Evolutionary conservation across 352 stramenopile species (phyloP).

Genomic region (Phytophthora meadii): DNA sequence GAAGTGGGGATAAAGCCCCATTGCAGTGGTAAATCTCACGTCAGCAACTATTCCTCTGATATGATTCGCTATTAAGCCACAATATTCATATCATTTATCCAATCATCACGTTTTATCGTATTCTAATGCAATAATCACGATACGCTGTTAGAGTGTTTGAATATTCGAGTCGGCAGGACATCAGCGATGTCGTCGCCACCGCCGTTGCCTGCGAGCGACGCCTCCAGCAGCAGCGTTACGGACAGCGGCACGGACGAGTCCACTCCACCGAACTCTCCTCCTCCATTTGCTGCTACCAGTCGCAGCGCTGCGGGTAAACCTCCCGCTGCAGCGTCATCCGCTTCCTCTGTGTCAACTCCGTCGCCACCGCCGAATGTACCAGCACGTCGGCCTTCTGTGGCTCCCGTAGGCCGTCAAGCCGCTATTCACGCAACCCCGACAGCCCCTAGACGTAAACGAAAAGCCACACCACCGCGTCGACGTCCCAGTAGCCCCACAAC

Average conservation of each 20-base stretch:
- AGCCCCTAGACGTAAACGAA: slow-evolving; percentile 42
- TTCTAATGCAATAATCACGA: background rate
- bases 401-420: slow-evolving; percentile 46
- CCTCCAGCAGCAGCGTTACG: slow-evolving; percentile 43
- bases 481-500: slow-evolving; percentile 12
- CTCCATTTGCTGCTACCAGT: slow-evolving; percentile 30
- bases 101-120: background rate
- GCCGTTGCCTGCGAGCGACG: slow-evolving; percentile 23
- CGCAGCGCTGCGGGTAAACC: slow-evolving; percentile 3
- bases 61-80: background rate
- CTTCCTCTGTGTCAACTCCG: slow-evolving; percentile 30
- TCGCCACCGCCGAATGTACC: slow-evolving; percentile 39
- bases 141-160: slow-evolving; percentile 20
- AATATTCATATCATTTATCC: background rate
- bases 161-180: slow-evolving; percentile 1
- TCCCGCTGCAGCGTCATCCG: slow-evolving; percentile 14
- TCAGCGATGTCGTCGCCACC: slow-evolving; percentile 27
- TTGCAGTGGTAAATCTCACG: too few relatives aligned
- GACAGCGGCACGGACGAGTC: slow-evolving; percentile 40
- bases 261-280: slow-evolving; percentile 32
- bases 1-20: slow-evolving; percentile 63
- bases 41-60: background rate
- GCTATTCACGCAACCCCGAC: slow-evolving; percentile 51
- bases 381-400: slow-evolving; percentile 33
- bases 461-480: slow-evolving; percentile 32